Conservation (phyloP, 73 alveolate genomes). For the Paramecium sexaurelia region DNA sequence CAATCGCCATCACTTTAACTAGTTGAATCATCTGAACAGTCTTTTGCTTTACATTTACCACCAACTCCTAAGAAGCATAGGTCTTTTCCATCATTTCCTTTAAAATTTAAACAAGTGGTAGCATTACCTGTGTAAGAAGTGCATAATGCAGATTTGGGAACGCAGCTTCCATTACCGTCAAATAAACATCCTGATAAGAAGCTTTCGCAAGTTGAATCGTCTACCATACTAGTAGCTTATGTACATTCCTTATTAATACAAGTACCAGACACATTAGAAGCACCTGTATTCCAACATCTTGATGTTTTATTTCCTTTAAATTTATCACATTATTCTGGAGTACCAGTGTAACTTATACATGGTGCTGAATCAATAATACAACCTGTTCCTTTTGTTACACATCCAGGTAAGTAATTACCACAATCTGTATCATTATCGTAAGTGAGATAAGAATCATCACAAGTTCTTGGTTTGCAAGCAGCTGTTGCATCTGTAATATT, state of each 20-base stretch:
- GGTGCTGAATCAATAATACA: not conserved
- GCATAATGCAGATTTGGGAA: not conserved
- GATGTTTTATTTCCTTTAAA: constrained; percentile 2
- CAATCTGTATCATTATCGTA: not conserved
- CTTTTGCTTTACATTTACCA: not conserved
- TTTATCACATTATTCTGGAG: constrained; percentile 21
- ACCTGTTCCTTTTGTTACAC: constrained; percentile 44
- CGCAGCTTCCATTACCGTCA: constrained; percentile 22
- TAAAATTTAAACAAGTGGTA: not conserved
- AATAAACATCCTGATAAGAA: constrained; percentile 33
- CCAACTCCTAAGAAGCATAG: not conserved
- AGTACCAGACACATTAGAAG: not conserved
- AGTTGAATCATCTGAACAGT: not conserved
- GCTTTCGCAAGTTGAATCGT: not conserved
- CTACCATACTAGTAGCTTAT: not conserved
- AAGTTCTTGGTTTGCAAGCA: not conserved
- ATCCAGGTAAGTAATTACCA: not conserved
- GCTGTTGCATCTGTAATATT: not conserved
- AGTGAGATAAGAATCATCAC: not conserved
- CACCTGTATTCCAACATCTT: constrained; percentile 33
- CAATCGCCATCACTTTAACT: not conserved
- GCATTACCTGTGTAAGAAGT: constrained; percentile 7
- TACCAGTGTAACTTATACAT: not conserved
- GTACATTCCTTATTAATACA: not conserved
- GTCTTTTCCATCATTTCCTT: not conserved